Base-by-base conservation (phyloP, 768 basidiomycete genomes). In the Podaxis sp. region DNA sequence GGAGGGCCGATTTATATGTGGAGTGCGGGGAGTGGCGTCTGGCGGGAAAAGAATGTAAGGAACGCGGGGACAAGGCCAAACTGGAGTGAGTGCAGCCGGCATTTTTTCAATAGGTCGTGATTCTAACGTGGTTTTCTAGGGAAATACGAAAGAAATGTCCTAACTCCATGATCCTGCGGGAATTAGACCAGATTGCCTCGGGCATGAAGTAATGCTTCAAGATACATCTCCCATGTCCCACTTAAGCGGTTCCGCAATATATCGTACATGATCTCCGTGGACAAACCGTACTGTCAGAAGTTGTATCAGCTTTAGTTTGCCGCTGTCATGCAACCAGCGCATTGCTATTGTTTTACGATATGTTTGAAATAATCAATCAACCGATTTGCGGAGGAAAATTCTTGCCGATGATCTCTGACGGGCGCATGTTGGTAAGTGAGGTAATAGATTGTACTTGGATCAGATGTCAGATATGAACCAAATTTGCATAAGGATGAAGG, bases 1-100 rank as follows among this genome's bases (percentile, higher is more conserved):
- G 86, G 67, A 82, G 95, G 24, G 86, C 90, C 3, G 95, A 98
- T 63, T 76, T 99, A 46, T 99, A 93, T 69, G 89, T 95, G 24
- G 82, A 87, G 65, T 97, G 95, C 69, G 90, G 90, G 2, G 96
- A 97, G 61, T 97, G 94, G 94, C 83, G 87, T 42, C 78, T 85
- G 71, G 96, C 95, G 0, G 96, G 90, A 1, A 87, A 84, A 70
- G 92, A 94, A 67, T 96, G 93, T 74, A 96, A 94, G 74, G 93
- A 96, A 56, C 80, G 92, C 28, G 87, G 88, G 0, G 95, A 99
- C 72, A 91, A 89, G 73, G 85, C 82, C 6, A 90, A 87, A 67
- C 74, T 99, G 36, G 89, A 92, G 96, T 97, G 72, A 71, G 95
- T 85, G 17, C 5, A 52, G 24, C 24, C 36, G 59, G 53, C 58